Percentiles rank a stretch among this genome's conserved stretches.
phyloP scores from a whole-genome alignment of 176 grass and related monocot genomes.

The Oryza australiensis region DNA sequence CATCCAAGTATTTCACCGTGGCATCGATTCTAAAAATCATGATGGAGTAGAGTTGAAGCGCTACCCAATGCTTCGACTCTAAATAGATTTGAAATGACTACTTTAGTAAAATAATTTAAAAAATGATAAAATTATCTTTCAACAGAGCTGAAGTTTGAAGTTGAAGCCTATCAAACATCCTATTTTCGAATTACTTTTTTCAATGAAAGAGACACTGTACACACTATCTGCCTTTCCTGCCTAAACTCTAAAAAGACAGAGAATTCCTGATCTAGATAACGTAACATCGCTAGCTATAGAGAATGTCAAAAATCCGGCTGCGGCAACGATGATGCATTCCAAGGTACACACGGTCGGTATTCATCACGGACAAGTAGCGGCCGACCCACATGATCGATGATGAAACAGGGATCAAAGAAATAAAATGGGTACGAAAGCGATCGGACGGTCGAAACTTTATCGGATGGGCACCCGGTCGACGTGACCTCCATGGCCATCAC shows the following conservation, averaged over 20 bases:
- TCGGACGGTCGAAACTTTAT: not conserved
- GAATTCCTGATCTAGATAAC: not conserved
- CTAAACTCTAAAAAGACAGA: not conserved
- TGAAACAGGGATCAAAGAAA: not conserved
- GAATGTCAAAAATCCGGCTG: constrained; percentile 8
- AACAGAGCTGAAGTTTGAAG: no score
- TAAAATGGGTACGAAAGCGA: not conserved
- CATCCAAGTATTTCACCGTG: no score
- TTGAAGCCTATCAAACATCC: no score
- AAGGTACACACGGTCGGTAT: constrained; percentile 29
- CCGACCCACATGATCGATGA: no score
- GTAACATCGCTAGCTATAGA: not conserved
- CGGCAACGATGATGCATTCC: not conserved
- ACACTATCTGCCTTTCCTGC: not conserved
- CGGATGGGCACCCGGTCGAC: not conserved
- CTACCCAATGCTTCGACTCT: no score
- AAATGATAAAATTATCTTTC: no score
- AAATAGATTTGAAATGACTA: no score
- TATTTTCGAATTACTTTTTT: no score
- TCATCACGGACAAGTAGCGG: not conserved
- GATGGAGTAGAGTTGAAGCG: no score
- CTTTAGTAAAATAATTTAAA: no score
- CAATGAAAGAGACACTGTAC: not conserved
- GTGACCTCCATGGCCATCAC: not conserved
- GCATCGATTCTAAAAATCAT: no score